phyloP scores from a whole-genome alignment of 495 filamentous ascomycete species.

The Mytilinidion resinicola region DNA sequence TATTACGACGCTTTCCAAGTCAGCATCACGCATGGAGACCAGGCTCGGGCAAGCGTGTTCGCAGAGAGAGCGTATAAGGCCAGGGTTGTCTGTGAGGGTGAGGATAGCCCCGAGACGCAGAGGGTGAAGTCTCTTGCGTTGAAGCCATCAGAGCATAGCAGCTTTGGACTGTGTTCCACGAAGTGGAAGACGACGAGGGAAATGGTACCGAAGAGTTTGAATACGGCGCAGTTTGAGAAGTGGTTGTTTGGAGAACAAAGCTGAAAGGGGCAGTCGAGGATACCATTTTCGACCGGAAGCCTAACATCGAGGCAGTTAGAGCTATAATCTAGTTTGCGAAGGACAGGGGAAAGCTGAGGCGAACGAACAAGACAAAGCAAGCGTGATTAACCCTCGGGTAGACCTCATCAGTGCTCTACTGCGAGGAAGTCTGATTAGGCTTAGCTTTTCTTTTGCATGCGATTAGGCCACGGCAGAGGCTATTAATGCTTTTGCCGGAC shows the following conservation, averaged over 20 bases:
- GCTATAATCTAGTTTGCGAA: no score
- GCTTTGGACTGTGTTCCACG: constrained; percentile 12
- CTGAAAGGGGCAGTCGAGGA: no score
- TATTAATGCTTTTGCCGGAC: no score
- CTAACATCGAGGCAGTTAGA: no score
- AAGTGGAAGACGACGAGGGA: constrained; percentile 9
- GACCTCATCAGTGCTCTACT: no score
- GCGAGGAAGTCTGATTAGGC: no score
- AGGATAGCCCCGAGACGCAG: constrained; percentile 19
- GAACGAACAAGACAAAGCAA: no score
- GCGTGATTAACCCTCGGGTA: no score
- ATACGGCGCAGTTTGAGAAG: neutral
- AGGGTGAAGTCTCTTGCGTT: constrained; percentile 26
- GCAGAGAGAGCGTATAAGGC: constrained; percentile 36
- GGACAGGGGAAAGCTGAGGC: no score
- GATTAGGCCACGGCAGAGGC: no score
- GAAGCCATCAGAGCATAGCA: constrained; percentile 30
- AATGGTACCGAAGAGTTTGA: neutral
- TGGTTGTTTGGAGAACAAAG: neutral
- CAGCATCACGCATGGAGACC: constrained; percentile 40
- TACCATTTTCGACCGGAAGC: no score
- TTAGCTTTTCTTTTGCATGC: no score
- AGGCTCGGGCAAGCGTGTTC: constrained; percentile 42
- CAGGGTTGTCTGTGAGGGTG: constrained; percentile 16
- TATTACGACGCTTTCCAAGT: constrained; percentile 46